phyloP scores from a whole-genome alignment of 2,329 filamentous ascomycete genomes.

The Scedosporium aurantiacum region DNA sequence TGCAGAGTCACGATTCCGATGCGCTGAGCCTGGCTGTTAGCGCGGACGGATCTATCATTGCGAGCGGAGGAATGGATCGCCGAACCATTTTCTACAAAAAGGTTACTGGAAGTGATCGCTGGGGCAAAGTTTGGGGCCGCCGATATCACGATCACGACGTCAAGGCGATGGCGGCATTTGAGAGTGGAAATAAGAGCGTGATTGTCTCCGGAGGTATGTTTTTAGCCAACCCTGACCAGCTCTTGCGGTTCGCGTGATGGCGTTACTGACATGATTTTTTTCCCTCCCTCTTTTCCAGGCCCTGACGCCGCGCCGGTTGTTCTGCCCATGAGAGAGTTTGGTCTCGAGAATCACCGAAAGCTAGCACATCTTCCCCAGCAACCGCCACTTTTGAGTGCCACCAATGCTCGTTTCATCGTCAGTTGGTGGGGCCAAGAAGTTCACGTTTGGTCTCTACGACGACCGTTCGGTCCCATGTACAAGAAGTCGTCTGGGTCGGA shows the following conservation, averaged over 20 bases:
- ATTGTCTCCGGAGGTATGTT: conserved; percentile 77
- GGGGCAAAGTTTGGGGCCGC: conserved; percentile 77
- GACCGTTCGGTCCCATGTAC: conserved; percentile 16
- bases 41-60: conserved; percentile 66
- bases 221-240: not conserved
- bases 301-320: conserved; percentile 78
- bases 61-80: conserved; percentile 87
- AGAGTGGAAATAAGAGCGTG: conserved; percentile 72
- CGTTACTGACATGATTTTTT: not conserved
- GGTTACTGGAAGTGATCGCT: conserved; percentile 50
- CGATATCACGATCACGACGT: conserved; percentile 90
- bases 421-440: conserved; percentile 91
- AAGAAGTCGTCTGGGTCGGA: conserved; percentile 31
- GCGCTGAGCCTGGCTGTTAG: conserved; percentile 79
- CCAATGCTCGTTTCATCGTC: conserved; percentile 63
- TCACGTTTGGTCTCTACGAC: conserved; percentile 60
- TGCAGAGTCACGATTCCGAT: conserved; percentile 82
- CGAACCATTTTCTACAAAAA: conserved; percentile 75
- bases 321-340: conserved; percentile 59
- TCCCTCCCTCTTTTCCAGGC: conserved; percentile 39
- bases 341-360: conserved; percentile 73
- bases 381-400: conserved; percentile 61
- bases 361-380: conserved; percentile 77
- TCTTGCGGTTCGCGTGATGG: not conserved
- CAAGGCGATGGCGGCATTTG: conserved; percentile 85